phyloP scores from a whole-genome alignment of 1,139 yeast genomes.

The Taphrina pruni region DNA sequence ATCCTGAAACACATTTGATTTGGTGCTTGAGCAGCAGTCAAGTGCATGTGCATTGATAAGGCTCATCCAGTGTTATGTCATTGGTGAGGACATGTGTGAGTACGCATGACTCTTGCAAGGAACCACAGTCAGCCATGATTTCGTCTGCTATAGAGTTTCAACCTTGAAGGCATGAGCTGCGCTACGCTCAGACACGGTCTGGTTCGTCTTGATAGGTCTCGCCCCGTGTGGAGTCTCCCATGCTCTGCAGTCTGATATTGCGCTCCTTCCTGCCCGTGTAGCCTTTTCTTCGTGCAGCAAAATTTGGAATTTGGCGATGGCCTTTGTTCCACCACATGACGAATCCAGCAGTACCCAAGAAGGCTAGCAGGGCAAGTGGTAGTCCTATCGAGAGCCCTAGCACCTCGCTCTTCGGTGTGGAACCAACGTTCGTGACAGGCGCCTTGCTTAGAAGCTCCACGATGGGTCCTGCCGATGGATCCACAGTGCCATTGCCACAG shows the following conservation, averaged over 20 bases:
- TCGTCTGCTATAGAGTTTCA: background rate
- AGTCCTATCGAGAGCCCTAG: conserved; percentile 34
- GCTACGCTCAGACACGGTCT: background rate
- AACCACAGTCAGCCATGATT: background rate
- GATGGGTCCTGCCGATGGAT: conserved; percentile 26
- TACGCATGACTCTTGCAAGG: background rate
- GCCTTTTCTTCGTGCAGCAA: conserved; percentile 14
- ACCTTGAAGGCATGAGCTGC: background rate
- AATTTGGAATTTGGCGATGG: conserved; percentile 36
- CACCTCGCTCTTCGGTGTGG: conserved; percentile 23
- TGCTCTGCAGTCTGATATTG: conserved; percentile 22
- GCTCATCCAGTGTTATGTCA: too few relatives aligned
- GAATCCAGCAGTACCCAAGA: conserved; percentile 30
- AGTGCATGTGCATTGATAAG: too few relatives aligned
- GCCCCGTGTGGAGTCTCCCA: conserved; percentile 1
- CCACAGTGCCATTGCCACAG: conserved; percentile 25
- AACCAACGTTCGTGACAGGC: conserved; percentile 1
- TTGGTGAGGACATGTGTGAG: too few relatives aligned
- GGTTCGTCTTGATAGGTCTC: conserved; percentile 23
- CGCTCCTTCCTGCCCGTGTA: conserved; percentile 35
- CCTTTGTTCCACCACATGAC: conserved; percentile 41
- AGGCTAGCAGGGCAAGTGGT: conserved; percentile 34
- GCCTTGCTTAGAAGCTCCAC: conserved; percentile 27
- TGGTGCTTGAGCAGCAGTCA: too few relatives aligned
- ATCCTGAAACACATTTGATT: too few relatives aligned